Percentiles rank a stretch among this genome's conserved stretches.
phyloP scores from a whole-genome alignment of 2,329 filamentous ascomycete genomes.

The Botryotinia calthae region DNA sequence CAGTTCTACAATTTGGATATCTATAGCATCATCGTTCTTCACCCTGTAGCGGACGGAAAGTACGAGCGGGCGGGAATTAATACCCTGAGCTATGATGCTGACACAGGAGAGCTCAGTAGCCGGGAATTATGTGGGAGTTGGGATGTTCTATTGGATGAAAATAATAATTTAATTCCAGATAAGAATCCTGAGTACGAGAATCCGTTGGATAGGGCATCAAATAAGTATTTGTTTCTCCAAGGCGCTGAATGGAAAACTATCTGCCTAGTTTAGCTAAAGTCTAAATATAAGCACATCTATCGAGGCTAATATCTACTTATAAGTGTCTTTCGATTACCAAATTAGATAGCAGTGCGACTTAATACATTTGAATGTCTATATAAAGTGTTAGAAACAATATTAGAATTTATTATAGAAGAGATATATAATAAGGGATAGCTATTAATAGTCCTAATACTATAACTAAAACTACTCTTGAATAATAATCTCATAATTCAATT shows the following conservation, averaged over 20 bases:
- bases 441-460: too few species aligned
- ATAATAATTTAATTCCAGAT: neutral
- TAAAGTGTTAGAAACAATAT: too few species aligned
- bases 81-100: rapidly evolving
- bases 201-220: neutral
- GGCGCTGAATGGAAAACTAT: neutral
- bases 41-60: neutral
- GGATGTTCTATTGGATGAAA: neutral
- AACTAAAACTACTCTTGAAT: too few species aligned
- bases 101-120: neutral
- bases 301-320: too few species aligned
- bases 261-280: neutral
- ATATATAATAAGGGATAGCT: too few species aligned
- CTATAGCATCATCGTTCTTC: neutral
- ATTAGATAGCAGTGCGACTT: too few species aligned
- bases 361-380: too few species aligned
- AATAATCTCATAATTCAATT: too few species aligned
- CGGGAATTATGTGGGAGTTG: rapidly evolving
- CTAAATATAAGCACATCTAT: neutral
- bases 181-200: rapidly evolving
- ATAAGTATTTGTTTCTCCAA: neutral
- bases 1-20: neutral
- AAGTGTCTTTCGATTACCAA: too few species aligned
- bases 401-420: too few species aligned
- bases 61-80: neutral